Base-by-base conservation (phyloP, 2,329 filamentous ascomycete species). In the Cladophialophora chaetospira region DNA sequence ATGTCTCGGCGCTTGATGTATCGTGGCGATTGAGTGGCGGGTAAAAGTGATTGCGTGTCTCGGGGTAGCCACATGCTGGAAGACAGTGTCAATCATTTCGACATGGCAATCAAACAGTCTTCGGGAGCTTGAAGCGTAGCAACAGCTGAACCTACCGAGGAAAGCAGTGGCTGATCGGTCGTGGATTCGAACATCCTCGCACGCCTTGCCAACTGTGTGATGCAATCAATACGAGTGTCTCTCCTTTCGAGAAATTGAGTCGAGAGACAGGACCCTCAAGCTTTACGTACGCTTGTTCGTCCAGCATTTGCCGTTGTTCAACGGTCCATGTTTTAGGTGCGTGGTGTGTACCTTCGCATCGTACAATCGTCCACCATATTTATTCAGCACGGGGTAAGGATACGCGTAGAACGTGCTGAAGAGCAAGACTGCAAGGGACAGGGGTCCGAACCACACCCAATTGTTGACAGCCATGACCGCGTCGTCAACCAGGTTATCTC, bases 141-240 rank as follows among this genome's bases (percentile, higher is more conserved):
- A n/a, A n/a, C n/a, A n/a, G n/a, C n/a, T n/a, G n/a, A n/a, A n/a
- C 50, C 38, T 31, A 61, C 58, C 58, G 33, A 61, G 17, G 31
- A 61, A 52, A 6, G 55, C 58, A n/a, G 47, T 55, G 2, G 45
- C 58, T 2, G 55, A 58, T 5, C 28, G 36, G 17, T 61, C 33
- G 45, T 61, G 55, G 44, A 61, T 55, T 4, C 58, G 55, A 3
- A 61, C 58, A 42, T 61, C 58, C 33, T 61, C 58, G 26, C 58
- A 61, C 2, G 58, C 58, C 43, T 61, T 31, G 31, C 58, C 58
- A 19, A 58, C 58, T 61, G n/a, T n/a, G n/a, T n/a, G n/a, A n/a
- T n/a, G n/a, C n/a, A n/a, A n/a, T n/a, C n/a, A n/a, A n/a, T n/a
- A n/a, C n/a, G n/a, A n/a, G n/a, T n/a, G n/a, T n/a, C n/a, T n/a